These are phyloP conservation scores for Carex pumila DNA, from an alignment of 176 grass and related monocot genomes.

Conservation along the genomic window DNA sequence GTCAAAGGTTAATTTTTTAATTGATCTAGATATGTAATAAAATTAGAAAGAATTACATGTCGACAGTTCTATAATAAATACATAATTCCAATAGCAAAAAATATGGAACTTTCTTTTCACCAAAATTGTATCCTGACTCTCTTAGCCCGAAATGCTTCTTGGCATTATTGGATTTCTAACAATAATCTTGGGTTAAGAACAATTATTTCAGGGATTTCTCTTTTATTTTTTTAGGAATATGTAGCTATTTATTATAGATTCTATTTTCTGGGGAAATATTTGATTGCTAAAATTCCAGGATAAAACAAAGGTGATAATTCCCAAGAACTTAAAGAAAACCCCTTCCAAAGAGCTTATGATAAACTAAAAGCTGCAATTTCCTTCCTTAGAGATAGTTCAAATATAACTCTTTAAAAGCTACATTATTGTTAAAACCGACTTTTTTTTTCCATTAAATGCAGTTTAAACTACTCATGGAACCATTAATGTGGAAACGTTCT, in stretches of 20 bases:
- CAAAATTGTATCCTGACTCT: neutral
- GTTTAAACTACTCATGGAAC: slow-evolving; percentile 71
- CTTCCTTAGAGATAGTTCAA: slow-evolving; percentile 5
- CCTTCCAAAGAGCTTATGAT: neutral
- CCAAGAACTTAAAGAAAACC: slow-evolving; percentile 6
- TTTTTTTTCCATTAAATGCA: slow-evolving; percentile 27
- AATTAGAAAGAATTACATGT: neutral
- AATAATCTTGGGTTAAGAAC: neutral
- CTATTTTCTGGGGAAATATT: neutral
- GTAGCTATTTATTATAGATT: neutral
- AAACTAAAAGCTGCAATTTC: neutral
- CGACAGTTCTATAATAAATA: neutral
- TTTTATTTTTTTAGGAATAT: neutral
- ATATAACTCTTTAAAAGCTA: slow-evolving; percentile 9
- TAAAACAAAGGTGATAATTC: neutral
- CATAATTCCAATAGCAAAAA: neutral
- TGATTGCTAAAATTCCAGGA: neutral
- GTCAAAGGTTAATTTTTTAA: slow-evolving; percentile 58
- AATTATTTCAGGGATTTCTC: neutral
- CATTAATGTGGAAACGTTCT: slow-evolving; percentile 57
- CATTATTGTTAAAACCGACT: slow-evolving; percentile 12
- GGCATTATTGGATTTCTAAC: neutral
- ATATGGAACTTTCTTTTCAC: neutral
- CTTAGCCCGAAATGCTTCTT: neutral
- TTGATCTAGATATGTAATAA: neutral